These are phyloP conservation scores for Candida ipomoeae DNA, from an alignment of 805 yeast species.

Conservation along the genomic window DNA sequence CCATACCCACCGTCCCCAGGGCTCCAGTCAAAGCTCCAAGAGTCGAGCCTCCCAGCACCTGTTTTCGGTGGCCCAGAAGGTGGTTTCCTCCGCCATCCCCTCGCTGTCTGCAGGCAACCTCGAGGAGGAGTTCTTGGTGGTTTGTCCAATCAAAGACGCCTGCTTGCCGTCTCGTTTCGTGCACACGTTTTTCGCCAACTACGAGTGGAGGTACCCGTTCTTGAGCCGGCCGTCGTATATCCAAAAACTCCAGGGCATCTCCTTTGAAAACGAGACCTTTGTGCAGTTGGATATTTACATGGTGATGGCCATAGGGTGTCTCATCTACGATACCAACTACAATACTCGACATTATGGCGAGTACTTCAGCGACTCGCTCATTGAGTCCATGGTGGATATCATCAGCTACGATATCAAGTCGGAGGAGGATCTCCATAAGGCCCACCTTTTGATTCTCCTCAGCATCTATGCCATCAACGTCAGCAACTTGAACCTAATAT, in stretches of 20 bases:
- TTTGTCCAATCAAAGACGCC: constrained; percentile 27
- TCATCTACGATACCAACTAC: constrained; percentile 29
- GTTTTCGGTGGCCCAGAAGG: constrained; percentile 3
- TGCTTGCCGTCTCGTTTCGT: constrained; percentile 31
- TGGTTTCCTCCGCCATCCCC: constrained; percentile 9
- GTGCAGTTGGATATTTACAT: constrained; percentile 36
- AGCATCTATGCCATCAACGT: constrained; percentile 28
- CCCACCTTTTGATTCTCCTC: constrained; percentile 30
- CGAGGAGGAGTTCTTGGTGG: constrained; percentile 34
- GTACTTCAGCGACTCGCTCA: constrained; percentile 29
- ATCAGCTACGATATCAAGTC: constrained; percentile 25
- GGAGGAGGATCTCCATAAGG: constrained; percentile 25
- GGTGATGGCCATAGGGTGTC: constrained; percentile 37
- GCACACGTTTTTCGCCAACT: constrained; percentile 35
- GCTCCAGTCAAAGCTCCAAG: neutral
- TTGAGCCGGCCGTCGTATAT: constrained; percentile 22
- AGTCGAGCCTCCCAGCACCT: neutral
- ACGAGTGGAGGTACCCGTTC: constrained; percentile 34
- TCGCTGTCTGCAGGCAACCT: constrained; percentile 5
- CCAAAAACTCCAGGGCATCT: constrained; percentile 22
- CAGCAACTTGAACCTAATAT: constrained; percentile 25
- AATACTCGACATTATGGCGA: constrained; percentile 21
- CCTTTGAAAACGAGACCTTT: constrained; percentile 33
- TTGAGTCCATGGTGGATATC: constrained; percentile 33
- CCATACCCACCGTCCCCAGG: no score